Evolutionary conservation across 768 basidiomycete genomes (phyloP).

Genomic region (Russula vinacea): DNA sequence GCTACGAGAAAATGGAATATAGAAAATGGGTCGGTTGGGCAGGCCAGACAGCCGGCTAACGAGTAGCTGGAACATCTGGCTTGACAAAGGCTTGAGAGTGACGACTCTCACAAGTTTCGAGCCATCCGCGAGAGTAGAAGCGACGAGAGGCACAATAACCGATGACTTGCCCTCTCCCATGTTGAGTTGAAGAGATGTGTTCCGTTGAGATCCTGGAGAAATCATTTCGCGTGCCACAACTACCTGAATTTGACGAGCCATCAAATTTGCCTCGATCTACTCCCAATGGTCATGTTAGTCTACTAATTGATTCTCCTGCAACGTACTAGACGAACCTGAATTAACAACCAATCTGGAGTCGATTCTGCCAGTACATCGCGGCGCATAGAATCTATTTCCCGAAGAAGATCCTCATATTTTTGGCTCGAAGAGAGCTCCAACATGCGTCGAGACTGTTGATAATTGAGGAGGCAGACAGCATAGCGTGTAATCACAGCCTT

Average conservation of each 20-base stretch:
- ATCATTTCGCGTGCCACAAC: slow-evolving; percentile 49
- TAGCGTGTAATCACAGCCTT: not conserved
- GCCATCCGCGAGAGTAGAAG: slow-evolving; percentile 43
- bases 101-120: slow-evolving; percentile 47
- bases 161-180: slow-evolving; percentile 59
- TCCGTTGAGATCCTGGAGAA: slow-evolving; percentile 37
- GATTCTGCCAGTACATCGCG: not conserved
- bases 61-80: slow-evolving; percentile 51
- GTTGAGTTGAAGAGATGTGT: slow-evolving; percentile 48
- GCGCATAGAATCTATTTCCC: not conserved
- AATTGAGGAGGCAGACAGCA: slow-evolving; percentile 5
- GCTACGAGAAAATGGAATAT: slow-evolving; percentile 49
- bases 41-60: slow-evolving; percentile 45
- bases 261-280: slow-evolving; percentile 48
- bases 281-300: not conserved
- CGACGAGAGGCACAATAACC: slow-evolving; percentile 50
- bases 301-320: no score
- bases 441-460: slow-evolving; percentile 18
- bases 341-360: slow-evolving; percentile 18
- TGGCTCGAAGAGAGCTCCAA: slow-evolving; percentile 7
- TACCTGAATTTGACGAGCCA: slow-evolving; percentile 44
- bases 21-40: slow-evolving; percentile 47
- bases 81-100: slow-evolving; percentile 47
- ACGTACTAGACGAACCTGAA: slow-evolving; percentile 12
- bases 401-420: slow-evolving; percentile 5